Conservation (phyloP, 495 filamentous ascomycete genomes). For the Parachaetomium inaequale region DNA sequence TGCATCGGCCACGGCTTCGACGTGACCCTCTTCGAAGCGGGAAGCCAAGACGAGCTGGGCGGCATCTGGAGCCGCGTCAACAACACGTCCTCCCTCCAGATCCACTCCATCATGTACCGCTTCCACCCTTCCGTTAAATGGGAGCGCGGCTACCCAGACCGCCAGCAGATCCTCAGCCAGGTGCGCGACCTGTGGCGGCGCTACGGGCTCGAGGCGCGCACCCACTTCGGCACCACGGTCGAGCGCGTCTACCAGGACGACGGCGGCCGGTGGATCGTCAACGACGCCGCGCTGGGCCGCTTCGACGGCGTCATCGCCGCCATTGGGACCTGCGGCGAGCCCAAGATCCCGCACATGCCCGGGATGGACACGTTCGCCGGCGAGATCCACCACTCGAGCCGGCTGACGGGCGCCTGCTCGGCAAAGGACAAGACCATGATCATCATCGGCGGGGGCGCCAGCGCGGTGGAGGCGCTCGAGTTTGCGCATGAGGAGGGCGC, state of each 20-base stretch:
- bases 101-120: constrained; percentile 83
- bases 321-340: constrained; percentile 74
- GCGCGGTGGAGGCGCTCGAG: constrained; percentile 79
- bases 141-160: constrained; percentile 68
- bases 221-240: constrained; percentile 66
- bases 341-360: constrained; percentile 65
- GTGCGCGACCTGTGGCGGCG: constrained; percentile 69
- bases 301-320: constrained; percentile 78
- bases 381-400: constrained; percentile 67
- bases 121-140: constrained; percentile 79
- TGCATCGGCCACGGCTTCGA: constrained; percentile 87
- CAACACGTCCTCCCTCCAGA: constrained; percentile 76
- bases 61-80: constrained; percentile 83
- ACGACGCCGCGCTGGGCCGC: constrained; percentile 56
- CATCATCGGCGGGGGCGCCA: constrained; percentile 75
- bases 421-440: constrained; percentile 69
- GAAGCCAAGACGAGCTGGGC: constrained; percentile 59
- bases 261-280: constrained; percentile 76
- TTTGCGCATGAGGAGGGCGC: constrained; percentile 68
- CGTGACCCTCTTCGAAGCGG: constrained; percentile 71
- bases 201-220: constrained; percentile 67
- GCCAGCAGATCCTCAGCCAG: constrained; percentile 66
- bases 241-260: constrained; percentile 63
- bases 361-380: constrained; percentile 66
- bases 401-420: constrained; percentile 56